Percentiles rank a stretch among this genome's conserved stretches.
Evolutionary conservation across 345 rosid species (phyloP).

Genomic region (Eucalyptus pauciflora): DNA sequence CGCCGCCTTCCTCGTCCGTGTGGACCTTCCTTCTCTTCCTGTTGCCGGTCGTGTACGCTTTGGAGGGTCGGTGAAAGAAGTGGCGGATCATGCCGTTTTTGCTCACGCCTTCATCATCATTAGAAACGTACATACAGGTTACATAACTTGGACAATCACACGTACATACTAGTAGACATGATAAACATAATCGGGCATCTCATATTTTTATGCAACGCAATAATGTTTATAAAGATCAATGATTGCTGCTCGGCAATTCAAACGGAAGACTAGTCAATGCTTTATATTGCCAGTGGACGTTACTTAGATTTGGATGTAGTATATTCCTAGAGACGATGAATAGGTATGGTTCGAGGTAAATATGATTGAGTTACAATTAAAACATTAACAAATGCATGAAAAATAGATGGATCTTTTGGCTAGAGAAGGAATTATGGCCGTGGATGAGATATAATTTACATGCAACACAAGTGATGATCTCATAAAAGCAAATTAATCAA

Average conservation of each 20-base stretch:
- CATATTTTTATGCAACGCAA: neutral
- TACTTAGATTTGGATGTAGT: neutral
- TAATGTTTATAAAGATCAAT: neutral
- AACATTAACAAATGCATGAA: neutral
- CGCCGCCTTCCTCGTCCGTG: constrained; percentile 67
- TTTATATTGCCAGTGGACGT: neutral
- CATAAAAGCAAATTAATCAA: neutral
- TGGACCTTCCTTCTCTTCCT: constrained; percentile 88
- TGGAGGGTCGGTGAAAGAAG: constrained; percentile 98
- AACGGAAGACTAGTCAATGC: neutral
- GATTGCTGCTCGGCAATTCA: neutral
- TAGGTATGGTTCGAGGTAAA: neutral
- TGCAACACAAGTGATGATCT: neutral
- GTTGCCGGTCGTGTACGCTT: constrained; percentile 95
- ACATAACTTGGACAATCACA: neutral
- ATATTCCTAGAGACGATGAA: neutral
- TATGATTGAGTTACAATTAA: neutral
- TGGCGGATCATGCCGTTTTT: constrained; percentile 89
- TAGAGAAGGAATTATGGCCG: neutral
- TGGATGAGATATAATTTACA: neutral
- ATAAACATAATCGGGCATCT: neutral
- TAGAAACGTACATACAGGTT: neutral
- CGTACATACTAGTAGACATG: neutral
- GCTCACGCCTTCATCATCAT: constrained; percentile 46
- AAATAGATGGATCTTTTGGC: neutral